Conservation (phyloP, 1,139 yeast genomes). For the Tardiomyces blankii region DNA sequence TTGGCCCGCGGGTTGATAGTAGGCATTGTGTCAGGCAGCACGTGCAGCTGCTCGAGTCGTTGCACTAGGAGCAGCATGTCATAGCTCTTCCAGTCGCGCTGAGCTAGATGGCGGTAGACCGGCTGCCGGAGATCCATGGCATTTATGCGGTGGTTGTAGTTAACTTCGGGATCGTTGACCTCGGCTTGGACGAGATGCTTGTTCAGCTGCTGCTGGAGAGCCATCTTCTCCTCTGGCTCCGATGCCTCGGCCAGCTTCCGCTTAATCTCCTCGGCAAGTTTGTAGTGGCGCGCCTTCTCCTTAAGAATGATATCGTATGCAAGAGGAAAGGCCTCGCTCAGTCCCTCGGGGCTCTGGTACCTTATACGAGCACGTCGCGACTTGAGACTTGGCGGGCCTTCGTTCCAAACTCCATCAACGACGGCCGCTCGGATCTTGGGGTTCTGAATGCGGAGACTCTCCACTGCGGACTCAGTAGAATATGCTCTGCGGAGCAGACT, state of each 20-base stretch:
- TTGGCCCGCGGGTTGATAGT: constrained; percentile 77
- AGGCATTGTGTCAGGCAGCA: constrained; percentile 90
- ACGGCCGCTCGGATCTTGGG: constrained; percentile 23
- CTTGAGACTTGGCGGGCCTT: constrained; percentile 40
- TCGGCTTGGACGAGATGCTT: constrained; percentile 44
- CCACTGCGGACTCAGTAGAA: background rate
- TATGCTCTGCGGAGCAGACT: too few relatives aligned
- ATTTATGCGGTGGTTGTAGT: constrained; percentile 45
- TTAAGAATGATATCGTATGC: constrained; percentile 53
- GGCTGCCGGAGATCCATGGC: constrained; percentile 59
- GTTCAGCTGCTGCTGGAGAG: constrained; percentile 6
- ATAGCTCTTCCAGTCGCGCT: constrained; percentile 60
- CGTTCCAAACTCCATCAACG: constrained; percentile 24
- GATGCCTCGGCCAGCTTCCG: constrained; percentile 11
- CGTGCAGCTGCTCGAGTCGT: constrained; percentile 73
- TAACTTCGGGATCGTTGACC: constrained; percentile 68
- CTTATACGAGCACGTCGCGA: constrained; percentile 34
- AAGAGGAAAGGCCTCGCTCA: constrained; percentile 60
- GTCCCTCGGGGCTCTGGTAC: constrained; percentile 57
- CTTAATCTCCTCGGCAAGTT: constrained; percentile 21
- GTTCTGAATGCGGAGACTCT: constrained; percentile 18
- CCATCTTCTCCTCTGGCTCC: constrained; percentile 1
- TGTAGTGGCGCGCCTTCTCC: constrained; percentile 26
- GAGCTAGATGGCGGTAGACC: constrained; percentile 60
- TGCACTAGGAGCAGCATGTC: constrained; percentile 72